phyloP scores from a whole-genome alignment of 2,329 filamentous ascomycete genomes.

The Tolypocladium amazonense region DNA sequence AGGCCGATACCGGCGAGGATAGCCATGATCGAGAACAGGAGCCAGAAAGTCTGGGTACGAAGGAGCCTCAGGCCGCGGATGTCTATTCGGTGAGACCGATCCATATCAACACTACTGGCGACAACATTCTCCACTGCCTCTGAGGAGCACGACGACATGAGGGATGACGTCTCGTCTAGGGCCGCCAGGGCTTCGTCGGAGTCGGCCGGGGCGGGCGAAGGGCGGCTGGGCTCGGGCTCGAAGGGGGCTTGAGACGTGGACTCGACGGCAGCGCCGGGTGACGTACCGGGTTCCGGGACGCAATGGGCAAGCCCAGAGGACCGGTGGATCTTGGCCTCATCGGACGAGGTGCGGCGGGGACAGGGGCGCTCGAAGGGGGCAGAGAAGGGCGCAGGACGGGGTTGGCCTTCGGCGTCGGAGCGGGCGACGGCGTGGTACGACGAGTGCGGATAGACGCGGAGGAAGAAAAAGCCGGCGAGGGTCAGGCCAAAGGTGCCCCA shows the following conservation, averaged over 20 bases:
- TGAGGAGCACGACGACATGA: constrained; percentile 59
- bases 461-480: constrained; percentile 72
- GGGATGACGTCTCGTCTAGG: constrained; percentile 67
- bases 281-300: constrained; percentile 57
- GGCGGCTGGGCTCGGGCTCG: not conserved
- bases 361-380: not conserved
- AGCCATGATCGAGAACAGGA: constrained; percentile 77
- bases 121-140: constrained; percentile 39
- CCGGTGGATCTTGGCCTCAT: not conserved
- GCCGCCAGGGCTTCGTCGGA: constrained; percentile 24
- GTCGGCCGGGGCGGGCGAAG: not conserved
- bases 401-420: not conserved
- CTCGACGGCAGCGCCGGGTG: constrained; percentile 8
- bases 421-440: constrained; percentile 47
- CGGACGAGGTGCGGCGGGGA: not conserved
- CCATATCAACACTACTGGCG: constrained; percentile 55
- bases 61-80: constrained; percentile 75
- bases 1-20: constrained; percentile 87
- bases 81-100: constrained; percentile 75
- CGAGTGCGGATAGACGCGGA: constrained; percentile 53
- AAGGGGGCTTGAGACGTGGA: not conserved
- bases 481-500: constrained; percentile 69
- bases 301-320: constrained; percentile 13
- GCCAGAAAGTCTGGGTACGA: constrained; percentile 72
- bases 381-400: not conserved